These are phyloP conservation scores for Vitis hybrid DNA, from an alignment of 177 flowering plant species.

Conservation along the genomic window DNA sequence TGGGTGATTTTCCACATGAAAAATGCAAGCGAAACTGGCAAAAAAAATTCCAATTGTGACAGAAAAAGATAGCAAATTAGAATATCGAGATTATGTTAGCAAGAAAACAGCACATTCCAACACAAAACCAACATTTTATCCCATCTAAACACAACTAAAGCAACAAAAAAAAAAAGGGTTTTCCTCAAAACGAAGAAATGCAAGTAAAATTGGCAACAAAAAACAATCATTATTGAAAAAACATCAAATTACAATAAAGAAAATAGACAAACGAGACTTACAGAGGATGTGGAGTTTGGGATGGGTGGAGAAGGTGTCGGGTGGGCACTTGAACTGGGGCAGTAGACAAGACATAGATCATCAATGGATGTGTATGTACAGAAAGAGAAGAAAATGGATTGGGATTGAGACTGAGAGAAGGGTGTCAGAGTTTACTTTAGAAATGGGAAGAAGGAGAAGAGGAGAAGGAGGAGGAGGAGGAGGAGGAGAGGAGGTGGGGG, in stretches of 20 bases:
- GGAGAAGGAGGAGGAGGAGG: background rate
- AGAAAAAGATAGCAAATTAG: too few species aligned
- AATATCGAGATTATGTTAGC: too few species aligned
- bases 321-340: constrained; percentile 75
- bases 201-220: background rate
- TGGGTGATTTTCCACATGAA: too few species aligned
- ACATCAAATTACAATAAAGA: background rate
- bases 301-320: constrained; percentile 45
- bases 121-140: too few species aligned
- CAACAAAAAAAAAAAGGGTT: background rate
- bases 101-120: too few species aligned
- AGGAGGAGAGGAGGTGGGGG: background rate
- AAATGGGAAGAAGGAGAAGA: background rate
- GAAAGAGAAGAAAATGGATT: background rate
- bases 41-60: too few species aligned
- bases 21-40: too few species aligned
- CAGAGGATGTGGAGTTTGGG: constrained; percentile 39
- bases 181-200: background rate
- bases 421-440: too few species aligned
- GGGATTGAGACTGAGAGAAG: too few species aligned
- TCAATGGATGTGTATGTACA: background rate
- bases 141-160: background rate
- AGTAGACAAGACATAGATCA: constrained; percentile 62
- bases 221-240: background rate
- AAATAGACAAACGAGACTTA: constrained; percentile 26